A percentile compares a stretch with the other conserved stretches of the same genome.
Evolutionary conservation across 2,329 filamentous ascomycete genomes (phyloP).

Genomic region (Aureobasidium namibiae): DNA sequence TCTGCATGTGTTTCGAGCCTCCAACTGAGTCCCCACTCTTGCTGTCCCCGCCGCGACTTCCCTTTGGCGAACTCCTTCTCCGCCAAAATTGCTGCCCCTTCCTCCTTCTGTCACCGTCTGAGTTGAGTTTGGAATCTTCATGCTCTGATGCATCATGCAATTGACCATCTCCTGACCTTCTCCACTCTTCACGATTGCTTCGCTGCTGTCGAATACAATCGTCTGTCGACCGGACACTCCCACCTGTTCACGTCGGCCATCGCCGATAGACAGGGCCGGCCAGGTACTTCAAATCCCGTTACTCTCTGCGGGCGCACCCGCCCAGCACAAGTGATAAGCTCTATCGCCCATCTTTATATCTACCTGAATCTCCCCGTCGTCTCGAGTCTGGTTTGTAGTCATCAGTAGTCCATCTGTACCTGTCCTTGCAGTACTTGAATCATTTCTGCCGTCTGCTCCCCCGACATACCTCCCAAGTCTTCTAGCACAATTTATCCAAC

Average conservation of each 20-base stretch:
- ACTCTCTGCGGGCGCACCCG: background rate
- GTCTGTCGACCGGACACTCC: background rate
- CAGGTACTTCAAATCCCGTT: background rate
- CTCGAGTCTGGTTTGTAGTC: background rate
- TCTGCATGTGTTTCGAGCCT: background rate
- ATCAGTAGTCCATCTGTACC: background rate
- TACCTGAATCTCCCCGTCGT: background rate
- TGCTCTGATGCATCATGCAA: background rate
- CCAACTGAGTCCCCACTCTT: background rate
- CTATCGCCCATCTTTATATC: background rate
- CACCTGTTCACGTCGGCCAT: slow-evolving; percentile 3
- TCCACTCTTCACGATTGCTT: background rate
- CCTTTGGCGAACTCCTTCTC: background rate
- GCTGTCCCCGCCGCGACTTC: background rate
- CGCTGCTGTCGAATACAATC: background rate
- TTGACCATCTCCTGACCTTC: background rate
- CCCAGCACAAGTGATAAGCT: background rate
- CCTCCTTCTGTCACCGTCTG: too few relatives aligned
- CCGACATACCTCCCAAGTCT: background rate
- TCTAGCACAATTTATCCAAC: background rate
- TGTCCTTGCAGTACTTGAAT: background rate
- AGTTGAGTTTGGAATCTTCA: background rate
- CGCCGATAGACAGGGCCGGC: background rate
- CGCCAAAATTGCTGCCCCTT: background rate
- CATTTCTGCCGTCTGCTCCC: background rate